phyloP scores from a whole-genome alignment of 495 filamentous ascomycete species.

The Aspergillus conjunctus region DNA sequence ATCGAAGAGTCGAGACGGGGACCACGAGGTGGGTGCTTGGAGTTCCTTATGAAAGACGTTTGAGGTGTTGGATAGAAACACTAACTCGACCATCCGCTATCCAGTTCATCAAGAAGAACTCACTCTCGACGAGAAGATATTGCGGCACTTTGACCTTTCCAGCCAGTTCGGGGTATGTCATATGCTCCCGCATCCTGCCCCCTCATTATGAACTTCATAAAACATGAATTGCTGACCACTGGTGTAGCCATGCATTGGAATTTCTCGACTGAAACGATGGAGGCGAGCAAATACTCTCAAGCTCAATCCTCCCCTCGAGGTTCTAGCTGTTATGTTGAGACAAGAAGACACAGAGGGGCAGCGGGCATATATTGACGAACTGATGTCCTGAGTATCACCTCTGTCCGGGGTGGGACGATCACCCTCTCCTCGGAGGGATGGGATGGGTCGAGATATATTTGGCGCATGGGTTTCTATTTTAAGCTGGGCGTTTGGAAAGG shows the following conservation, averaged over 20 bases:
- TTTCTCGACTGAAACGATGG: slow-evolving; percentile 82
- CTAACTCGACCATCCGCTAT: slow-evolving; percentile 16
- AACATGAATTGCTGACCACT: slow-evolving; percentile 5
- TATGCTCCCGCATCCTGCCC: neutral
- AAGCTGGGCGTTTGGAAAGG: slow-evolving; percentile 13
- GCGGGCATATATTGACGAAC: slow-evolving; percentile 76
- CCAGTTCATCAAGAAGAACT: slow-evolving; percentile 74
- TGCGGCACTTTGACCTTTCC: slow-evolving; percentile 85
- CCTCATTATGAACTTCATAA: neutral
- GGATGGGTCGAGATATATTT: slow-evolving; percentile 6
- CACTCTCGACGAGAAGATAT: slow-evolving; percentile 75
- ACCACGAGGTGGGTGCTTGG: slow-evolving; percentile 42
- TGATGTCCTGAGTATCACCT: slow-evolving; percentile 54
- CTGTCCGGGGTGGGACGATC: neutral
- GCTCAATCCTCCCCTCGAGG: slow-evolving; percentile 85
- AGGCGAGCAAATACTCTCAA: slow-evolving; percentile 76
- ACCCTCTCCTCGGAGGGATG: neutral
- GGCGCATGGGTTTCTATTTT: slow-evolving; percentile 11
- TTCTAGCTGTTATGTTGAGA: slow-evolving; percentile 80
- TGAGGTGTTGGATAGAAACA: neutral
- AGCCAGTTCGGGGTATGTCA: slow-evolving; percentile 83
- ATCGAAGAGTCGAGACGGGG: slow-evolving; percentile 63
- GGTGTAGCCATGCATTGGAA: slow-evolving; percentile 82
- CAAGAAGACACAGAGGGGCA: slow-evolving; percentile 59
- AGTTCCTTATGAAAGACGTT: neutral